Evolutionary conservation across 257 asterid species (phyloP).

Genomic region (Haberlea rhodopensis): DNA sequence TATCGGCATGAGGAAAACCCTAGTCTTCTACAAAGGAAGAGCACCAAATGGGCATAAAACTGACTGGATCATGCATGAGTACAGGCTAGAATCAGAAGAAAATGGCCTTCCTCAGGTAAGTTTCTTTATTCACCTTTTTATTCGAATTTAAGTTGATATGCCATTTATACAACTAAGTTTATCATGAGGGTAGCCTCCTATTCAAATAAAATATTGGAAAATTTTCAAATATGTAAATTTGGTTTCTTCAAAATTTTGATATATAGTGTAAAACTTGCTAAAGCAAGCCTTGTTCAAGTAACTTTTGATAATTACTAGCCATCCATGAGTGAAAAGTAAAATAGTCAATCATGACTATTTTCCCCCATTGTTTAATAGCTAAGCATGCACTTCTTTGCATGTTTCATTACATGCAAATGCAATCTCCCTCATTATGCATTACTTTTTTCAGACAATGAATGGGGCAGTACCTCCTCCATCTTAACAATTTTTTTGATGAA

Average conservation of each 20-base stretch:
- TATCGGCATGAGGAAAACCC: slow-evolving; percentile 62
- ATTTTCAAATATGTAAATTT: no score
- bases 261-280: not conserved
- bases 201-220: not conserved
- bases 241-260: no score
- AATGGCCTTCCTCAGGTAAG: not conserved
- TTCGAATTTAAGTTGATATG: not conserved
- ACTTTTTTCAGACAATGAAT: slow-evolving; percentile 9
- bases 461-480: no score
- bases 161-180: not conserved
- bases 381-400: slow-evolving; percentile 27
- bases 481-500: slow-evolving; percentile 1
- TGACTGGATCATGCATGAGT: slow-evolving; percentile 65
- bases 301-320: not conserved
- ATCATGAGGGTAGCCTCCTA: not conserved
- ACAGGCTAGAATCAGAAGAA: slow-evolving; percentile 55
- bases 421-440: slow-evolving; percentile 7
- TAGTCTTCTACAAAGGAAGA: slow-evolving; percentile 55
- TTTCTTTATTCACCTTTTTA: not conserved
- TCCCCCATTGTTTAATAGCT: slow-evolving; percentile 12
- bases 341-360: not conserved
- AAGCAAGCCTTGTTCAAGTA: not conserved
- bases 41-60: slow-evolving; percentile 60
- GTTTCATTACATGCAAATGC: slow-evolving; percentile 26
- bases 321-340: slow-evolving; percentile 5